A percentile compares a stretch with the other conserved stretches of the same genome.
Evolutionary conservation across 2,329 filamentous ascomycete genomes (phyloP).

Genomic region (Penicillium sp.): DNA sequence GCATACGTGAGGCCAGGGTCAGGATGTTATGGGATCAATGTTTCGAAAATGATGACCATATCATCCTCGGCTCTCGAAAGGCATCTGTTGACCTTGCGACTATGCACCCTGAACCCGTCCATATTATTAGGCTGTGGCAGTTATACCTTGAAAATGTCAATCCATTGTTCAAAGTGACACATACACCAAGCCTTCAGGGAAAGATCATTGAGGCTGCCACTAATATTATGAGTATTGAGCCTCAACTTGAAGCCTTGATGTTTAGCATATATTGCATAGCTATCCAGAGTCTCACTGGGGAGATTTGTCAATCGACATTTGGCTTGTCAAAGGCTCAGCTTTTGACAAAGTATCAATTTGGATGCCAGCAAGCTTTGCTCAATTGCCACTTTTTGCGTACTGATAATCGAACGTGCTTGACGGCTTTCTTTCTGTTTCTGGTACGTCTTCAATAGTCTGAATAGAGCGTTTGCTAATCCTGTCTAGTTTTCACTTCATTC

Average conservation of each 20-base stretch:
- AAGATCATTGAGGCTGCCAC: conserved; percentile 64
- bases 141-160: conserved; percentile 70
- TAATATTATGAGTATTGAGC: conserved; percentile 55
- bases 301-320: conserved; percentile 53
- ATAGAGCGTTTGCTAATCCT: conserved; percentile 25
- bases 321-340: conserved; percentile 40
- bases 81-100: conserved; percentile 8
- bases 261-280: conserved; percentile 68
- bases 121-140: conserved; percentile 57
- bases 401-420: conserved; percentile 48
- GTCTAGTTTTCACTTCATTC: conserved; percentile 57
- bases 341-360: conserved; percentile 45
- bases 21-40: conserved; percentile 15
- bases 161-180: conserved; percentile 67
- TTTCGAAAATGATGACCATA: conserved; percentile 11
- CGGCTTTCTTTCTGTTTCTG: conserved; percentile 56
- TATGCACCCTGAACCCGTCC: conserved; percentile 21
- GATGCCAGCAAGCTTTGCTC: conserved; percentile 49
- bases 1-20: conserved; percentile 2
- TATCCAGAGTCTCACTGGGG: conserved; percentile 55
- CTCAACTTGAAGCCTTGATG: conserved; percentile 65
- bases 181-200: conserved; percentile 65
- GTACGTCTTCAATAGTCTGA: conserved; percentile 37
- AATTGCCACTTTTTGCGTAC: conserved; percentile 46
- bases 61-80: conserved; percentile 16